Conservation (phyloP, 2,329 filamentous ascomycete species). For the Neonectria sp. region DNA sequence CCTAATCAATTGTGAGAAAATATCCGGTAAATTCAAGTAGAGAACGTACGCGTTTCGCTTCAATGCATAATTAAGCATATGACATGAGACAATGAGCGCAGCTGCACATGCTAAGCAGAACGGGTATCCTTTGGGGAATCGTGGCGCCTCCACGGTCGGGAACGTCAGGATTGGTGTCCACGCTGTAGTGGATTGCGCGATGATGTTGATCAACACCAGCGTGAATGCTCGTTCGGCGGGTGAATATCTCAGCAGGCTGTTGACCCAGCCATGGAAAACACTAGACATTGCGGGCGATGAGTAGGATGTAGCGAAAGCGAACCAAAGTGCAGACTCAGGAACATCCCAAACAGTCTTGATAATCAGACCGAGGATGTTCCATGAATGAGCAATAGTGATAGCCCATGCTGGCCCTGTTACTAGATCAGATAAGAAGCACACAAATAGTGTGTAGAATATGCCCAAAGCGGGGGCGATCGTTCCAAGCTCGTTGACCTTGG, state of each 20-base stretch:
- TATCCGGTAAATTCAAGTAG: fast-evolving
- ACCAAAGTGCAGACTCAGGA: conserved; percentile 57
- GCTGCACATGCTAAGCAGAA: conserved; percentile 56
- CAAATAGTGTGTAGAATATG: conserved; percentile 69
- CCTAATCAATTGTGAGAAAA: conserved; percentile 3
- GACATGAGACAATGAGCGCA: conserved; percentile 44
- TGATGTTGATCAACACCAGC: conserved; percentile 65
- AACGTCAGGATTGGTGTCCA: conserved; percentile 70
- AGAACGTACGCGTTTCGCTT: conserved; percentile 42
- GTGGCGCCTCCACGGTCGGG: conserved; percentile 59
- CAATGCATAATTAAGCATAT: conserved; percentile 41
- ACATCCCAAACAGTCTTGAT: conserved; percentile 71
- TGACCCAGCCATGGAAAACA: conserved; percentile 70
- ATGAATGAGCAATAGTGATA: conserved; percentile 65
- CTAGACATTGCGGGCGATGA: conserved; percentile 67
- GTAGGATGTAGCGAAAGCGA: conserved; percentile 61
- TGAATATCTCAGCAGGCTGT: conserved; percentile 62
- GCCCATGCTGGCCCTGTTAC: conserved; percentile 67
- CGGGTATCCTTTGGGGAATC: conserved; percentile 59
- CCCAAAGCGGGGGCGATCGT: conserved; percentile 68
- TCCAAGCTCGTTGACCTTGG: conserved; percentile 67
- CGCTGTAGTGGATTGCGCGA: conserved; percentile 69
- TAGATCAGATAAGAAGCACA: conserved; percentile 70
- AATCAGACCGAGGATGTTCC: conserved; percentile 67
- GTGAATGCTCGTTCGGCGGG: conserved; percentile 64